Conservation (phyloP, 164 flowering plant species). For the Saururus chinensis region DNA sequence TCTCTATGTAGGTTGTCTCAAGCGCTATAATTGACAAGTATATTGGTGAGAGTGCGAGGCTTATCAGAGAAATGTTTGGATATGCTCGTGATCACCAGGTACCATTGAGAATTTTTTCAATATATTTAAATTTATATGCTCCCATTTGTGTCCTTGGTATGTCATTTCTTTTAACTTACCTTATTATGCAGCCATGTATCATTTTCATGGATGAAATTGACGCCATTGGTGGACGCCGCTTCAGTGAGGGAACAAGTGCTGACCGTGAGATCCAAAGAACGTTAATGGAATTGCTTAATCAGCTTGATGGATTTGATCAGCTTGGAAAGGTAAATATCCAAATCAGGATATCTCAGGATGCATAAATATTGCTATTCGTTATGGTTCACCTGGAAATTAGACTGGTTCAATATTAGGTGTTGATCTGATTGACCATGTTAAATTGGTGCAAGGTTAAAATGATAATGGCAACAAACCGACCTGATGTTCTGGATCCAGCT, state of each 20-base stretch:
- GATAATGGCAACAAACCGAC: slow-evolving; percentile 97
- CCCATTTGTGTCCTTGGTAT: background rate
- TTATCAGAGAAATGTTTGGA: slow-evolving; percentile 91
- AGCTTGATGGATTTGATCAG: slow-evolving; percentile 93
- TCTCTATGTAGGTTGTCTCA: slow-evolving; percentile 64
- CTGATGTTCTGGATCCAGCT: slow-evolving; percentile 96
- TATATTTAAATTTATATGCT: background rate
- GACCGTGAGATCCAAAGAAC: slow-evolving; percentile 97
- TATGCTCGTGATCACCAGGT: slow-evolving; percentile 98
- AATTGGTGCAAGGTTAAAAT: slow-evolving; percentile 59
- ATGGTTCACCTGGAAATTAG: too few relatives aligned
- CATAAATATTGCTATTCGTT: background rate
- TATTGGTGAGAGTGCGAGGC: slow-evolving; percentile 89
- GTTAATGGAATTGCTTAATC: slow-evolving; percentile 89
- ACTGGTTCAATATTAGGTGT: background rate
- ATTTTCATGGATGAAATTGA: slow-evolving; percentile 99
- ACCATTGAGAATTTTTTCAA: slow-evolving; percentile 8
- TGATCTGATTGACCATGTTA: background rate
- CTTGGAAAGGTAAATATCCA: slow-evolving; percentile 66
- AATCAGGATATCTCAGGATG: background rate
- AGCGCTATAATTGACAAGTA: slow-evolving; percentile 95
- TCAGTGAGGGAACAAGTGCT: slow-evolving; percentile 90
- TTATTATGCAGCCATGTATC: slow-evolving; percentile 71
- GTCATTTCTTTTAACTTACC: slow-evolving; percentile 4
- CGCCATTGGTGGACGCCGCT: slow-evolving; percentile 96